Conservation (phyloP, 345 rosid species). For the Reutealis trisperma region DNA sequence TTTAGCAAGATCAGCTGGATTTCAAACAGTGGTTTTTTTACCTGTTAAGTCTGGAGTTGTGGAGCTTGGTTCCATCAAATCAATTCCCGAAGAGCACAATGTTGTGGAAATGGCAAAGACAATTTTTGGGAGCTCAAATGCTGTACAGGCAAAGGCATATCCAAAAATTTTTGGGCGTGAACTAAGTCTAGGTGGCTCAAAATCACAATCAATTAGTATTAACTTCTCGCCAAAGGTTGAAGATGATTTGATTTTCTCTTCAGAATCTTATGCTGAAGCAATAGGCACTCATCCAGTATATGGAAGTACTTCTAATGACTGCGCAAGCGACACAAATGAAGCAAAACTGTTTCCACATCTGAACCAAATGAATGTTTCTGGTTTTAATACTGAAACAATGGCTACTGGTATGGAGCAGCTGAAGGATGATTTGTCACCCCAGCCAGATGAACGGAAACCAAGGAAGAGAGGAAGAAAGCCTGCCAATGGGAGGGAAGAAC, state of each 20-base stretch:
- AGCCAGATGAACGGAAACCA: slow-evolving; percentile 76
- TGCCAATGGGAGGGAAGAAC: slow-evolving; percentile 96
- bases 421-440: slow-evolving; percentile 61
- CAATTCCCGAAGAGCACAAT: slow-evolving; percentile 61
- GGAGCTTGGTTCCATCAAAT: slow-evolving; percentile 79
- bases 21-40: slow-evolving; percentile 69
- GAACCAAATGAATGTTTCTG: slow-evolving; percentile 43
- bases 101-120: slow-evolving; percentile 57
- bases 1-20: slow-evolving; percentile 75
- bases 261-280: slow-evolving; percentile 61
- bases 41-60: slow-evolving; percentile 80
- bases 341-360: slow-evolving; percentile 51
- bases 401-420: slow-evolving; percentile 50
- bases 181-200: slow-evolving; percentile 70
- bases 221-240: slow-evolving; percentile 85
- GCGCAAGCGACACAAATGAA: slow-evolving; percentile 42
- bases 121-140: slow-evolving; percentile 58
- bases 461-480: slow-evolving; percentile 98
- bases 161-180: slow-evolving; percentile 90
- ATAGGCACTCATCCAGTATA: slow-evolving; percentile 53
- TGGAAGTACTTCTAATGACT: slow-evolving; percentile 57
- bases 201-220: slow-evolving; percentile 65
- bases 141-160: slow-evolving; percentile 53
- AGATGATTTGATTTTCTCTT: slow-evolving; percentile 65
- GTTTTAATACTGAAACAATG: slow-evolving; percentile 41